Conservation (phyloP, 2,329 filamentous ascomycete genomes). For the Periconia macrospinosa region DNA sequence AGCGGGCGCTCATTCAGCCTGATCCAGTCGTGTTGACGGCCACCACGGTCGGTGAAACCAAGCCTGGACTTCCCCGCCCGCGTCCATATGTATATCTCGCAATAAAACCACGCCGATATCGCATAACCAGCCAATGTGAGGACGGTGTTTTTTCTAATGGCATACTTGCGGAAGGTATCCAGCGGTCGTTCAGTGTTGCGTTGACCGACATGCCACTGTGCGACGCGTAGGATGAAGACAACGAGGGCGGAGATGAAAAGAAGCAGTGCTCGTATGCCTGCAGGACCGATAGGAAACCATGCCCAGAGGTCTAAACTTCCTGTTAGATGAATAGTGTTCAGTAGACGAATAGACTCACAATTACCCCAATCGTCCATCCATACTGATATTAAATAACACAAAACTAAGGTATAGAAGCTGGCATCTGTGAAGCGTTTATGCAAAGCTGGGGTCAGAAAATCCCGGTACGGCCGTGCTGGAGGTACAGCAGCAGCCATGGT, state of each 20-base stretch:
- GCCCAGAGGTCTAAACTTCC: slow-evolving; percentile 71
- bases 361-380: slow-evolving; percentile 66
- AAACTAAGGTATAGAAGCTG: slow-evolving; percentile 66
- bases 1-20: slow-evolving; percentile 84
- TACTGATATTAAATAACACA: slow-evolving; percentile 75
- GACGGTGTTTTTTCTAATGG: slow-evolving; percentile 62
- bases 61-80: slow-evolving; percentile 63
- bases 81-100: slow-evolving; percentile 78
- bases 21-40: slow-evolving; percentile 67
- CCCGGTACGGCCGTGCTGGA: slow-evolving; percentile 71
- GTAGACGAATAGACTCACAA: slow-evolving; percentile 54
- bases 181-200: slow-evolving; percentile 70
- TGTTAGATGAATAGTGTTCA: slow-evolving; percentile 15
- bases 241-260: slow-evolving; percentile 76
- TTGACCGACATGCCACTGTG: slow-evolving; percentile 67
- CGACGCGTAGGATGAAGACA: slow-evolving; percentile 83
- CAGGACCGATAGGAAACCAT: slow-evolving; percentile 79
- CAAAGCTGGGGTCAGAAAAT: slow-evolving; percentile 85
- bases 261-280: slow-evolving; percentile 72
- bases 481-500: slow-evolving; percentile 24
- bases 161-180: slow-evolving; percentile 63
- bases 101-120: slow-evolving; percentile 77
- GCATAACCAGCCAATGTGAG: slow-evolving; percentile 76
- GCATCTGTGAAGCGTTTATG: slow-evolving; percentile 85
- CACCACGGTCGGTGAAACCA: slow-evolving; percentile 70